Conservation (phyloP, 2,329 filamentous ascomycete species). For the Arthroderma uncinatum region DNA sequence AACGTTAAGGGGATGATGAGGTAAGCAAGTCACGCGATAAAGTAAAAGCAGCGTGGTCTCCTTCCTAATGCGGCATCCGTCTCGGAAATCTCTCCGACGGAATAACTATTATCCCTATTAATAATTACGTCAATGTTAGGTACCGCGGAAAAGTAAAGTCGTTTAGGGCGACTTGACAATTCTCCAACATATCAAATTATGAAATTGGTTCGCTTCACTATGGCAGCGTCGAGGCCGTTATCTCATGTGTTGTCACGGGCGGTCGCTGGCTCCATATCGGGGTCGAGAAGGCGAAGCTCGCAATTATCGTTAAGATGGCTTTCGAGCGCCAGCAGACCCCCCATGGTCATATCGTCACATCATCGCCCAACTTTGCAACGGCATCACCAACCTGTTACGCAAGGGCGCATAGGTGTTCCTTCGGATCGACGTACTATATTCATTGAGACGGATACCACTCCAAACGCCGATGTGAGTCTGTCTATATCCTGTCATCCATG, state of each 20-base stretch:
- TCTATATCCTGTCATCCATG: background rate
- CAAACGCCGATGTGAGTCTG: conserved; percentile 66
- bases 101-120: conserved; percentile 3
- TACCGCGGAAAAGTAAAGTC: background rate
- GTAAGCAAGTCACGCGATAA: too few relatives aligned
- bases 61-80: background rate
- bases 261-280: background rate
- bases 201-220: background rate
- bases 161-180: background rate
- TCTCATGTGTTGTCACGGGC: background rate
- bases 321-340: conserved; percentile 35
- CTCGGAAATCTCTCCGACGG: background rate
- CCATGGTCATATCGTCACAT: conserved; percentile 37
- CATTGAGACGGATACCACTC: conserved; percentile 92
- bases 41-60: too few relatives aligned
- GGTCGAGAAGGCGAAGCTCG: conserved; percentile 3
- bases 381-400: conserved; percentile 30
- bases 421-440: conserved; percentile 66
- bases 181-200: background rate
- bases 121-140: background rate
- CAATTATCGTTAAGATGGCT: background rate
- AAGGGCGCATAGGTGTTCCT: conserved; percentile 27
- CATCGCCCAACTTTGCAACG: conserved; percentile 37
- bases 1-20: too few relatives aligned
- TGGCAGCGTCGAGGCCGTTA: conserved; percentile 7